Evolutionary conservation across 257 asterid genomes (phyloP), one percentile per base, ranked within the genome.

Genomic region (Ajuga chamaepitys): DNA sequence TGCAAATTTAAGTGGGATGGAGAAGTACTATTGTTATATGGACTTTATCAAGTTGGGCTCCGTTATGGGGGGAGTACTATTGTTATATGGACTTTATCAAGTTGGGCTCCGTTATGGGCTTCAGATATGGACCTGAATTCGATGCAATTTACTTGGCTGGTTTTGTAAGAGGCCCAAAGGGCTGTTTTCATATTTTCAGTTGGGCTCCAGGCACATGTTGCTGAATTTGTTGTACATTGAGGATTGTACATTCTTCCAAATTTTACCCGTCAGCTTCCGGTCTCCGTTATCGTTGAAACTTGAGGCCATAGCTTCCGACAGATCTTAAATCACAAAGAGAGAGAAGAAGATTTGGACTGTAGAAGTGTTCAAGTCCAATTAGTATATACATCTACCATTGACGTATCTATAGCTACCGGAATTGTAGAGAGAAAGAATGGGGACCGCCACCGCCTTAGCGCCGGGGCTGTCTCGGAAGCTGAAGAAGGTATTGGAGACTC

Each of bases 401-500:
- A 61, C 70, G 71, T 58, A 68, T 68, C 51, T 52, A 25, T 75
- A 58, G 57, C 72, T 26, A 61, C 78, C 73, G 74, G 74, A 54
- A 7, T 62, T 30, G 50, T 66, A 24, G 35, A 40, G 61, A 61
- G 65, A 64, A 55, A 64, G 74, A 57, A 88, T 88, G 98, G 95
- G 91, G 79, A 84, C 91, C 57, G 82, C 86, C 74, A 79, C 95
- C 79, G 96, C 96, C 70, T 78, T 93, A 85, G 99, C 99, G 74
- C 99, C 99, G 80, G 99, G 99, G 59, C 88, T 93, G 58, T 86
- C 99, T 6, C 84, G 99, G 86, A 93, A 93, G 92, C 95, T 93
- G 83, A 93, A 93, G 89, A 93, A 93, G 81, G 99, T 93, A 21
- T 60, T 89, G 78, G 97, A 93, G 64, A 93, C 99, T 65, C 96